These are phyloP conservation scores for Jasminum sambac DNA, from an alignment of 257 asterid species.

Conservation along the genomic window DNA sequence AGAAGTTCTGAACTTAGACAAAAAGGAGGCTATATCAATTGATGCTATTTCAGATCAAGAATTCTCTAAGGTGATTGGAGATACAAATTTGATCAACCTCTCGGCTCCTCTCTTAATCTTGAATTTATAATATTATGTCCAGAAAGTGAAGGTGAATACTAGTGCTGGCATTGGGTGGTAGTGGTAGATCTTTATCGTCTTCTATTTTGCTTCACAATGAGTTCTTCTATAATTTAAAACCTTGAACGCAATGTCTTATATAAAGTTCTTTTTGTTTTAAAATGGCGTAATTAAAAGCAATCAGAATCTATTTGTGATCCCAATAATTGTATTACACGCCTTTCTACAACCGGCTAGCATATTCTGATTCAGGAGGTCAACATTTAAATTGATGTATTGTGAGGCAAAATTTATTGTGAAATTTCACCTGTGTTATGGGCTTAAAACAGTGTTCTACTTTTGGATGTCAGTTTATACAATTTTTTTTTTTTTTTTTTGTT, in stretches of 20 bases:
- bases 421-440: background rate
- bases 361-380: conserved; percentile 14
- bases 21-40: conserved; percentile 67
- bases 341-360: background rate
- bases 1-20: conserved; percentile 78
- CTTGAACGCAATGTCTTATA: conserved; percentile 8
- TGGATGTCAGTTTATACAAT: background rate
- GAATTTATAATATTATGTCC: background rate
- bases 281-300: conserved; percentile 14
- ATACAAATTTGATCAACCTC: conserved; percentile 15
- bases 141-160: conserved; percentile 8
- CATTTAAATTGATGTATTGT: conserved; percentile 19
- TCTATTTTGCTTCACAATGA: conserved; percentile 16
- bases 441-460: conserved; percentile 6
- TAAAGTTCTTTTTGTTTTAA: background rate
- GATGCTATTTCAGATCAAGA: conserved; percentile 82
- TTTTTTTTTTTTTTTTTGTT: background rate
- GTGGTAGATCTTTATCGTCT: conserved; percentile 7
- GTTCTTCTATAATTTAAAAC: background rate
- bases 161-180: background rate
- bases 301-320: conserved; percentile 6
- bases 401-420: conserved; percentile 6
- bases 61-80: conserved; percentile 69
- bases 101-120: conserved; percentile 17
- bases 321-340: background rate